Percentiles rank a stretch among this genome's conserved stretches.
Conservation (phyloP, 495 filamentous ascomycete genomes). For the Talaromyces proteolyticus region DNA sequence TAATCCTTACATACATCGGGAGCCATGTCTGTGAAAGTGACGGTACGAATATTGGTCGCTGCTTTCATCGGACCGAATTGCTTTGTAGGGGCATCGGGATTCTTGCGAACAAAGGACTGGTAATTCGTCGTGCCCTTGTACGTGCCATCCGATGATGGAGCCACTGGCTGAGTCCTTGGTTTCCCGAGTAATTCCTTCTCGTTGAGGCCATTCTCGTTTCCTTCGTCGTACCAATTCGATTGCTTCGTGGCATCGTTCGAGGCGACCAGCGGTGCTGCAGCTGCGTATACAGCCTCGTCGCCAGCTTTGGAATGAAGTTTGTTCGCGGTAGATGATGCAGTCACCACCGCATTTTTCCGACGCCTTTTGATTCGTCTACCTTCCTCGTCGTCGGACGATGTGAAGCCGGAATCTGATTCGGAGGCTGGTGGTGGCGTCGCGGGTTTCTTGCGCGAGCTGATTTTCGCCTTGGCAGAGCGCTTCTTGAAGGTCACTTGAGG, state of each 20-base stretch:
- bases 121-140: slow-evolving; percentile 74
- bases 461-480: slow-evolving; percentile 68
- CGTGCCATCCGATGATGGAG: slow-evolving; percentile 49
- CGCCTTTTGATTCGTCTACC: slow-evolving; percentile 71
- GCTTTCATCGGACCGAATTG: slow-evolving; percentile 83
- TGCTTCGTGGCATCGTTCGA: slow-evolving; percentile 90
- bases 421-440: slow-evolving; percentile 68
- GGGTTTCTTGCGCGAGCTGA: slow-evolving; percentile 75
- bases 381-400: slow-evolving; percentile 71
- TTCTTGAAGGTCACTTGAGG: slow-evolving; percentile 68
- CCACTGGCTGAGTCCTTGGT: slow-evolving; percentile 34
- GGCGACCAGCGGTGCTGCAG: slow-evolving; percentile 45
- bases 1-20: slow-evolving; percentile 97
- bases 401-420: slow-evolving; percentile 56
- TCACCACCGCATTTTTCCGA: slow-evolving; percentile 59
- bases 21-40: slow-evolving; percentile 85
- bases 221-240: slow-evolving; percentile 84
- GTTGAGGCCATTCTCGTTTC: slow-evolving; percentile 32
- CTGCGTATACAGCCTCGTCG: slow-evolving; percentile 49
- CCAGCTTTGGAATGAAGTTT: slow-evolving; percentile 22
- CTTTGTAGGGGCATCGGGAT: slow-evolving; percentile 68
- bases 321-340: slow-evolving; percentile 45
- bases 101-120: slow-evolving; percentile 70
- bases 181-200: slow-evolving; percentile 60
- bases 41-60: slow-evolving; percentile 82